Base-by-base conservation (phyloP, 352 stramenopile species). In the Aphanomyces cochlioides region DNA sequence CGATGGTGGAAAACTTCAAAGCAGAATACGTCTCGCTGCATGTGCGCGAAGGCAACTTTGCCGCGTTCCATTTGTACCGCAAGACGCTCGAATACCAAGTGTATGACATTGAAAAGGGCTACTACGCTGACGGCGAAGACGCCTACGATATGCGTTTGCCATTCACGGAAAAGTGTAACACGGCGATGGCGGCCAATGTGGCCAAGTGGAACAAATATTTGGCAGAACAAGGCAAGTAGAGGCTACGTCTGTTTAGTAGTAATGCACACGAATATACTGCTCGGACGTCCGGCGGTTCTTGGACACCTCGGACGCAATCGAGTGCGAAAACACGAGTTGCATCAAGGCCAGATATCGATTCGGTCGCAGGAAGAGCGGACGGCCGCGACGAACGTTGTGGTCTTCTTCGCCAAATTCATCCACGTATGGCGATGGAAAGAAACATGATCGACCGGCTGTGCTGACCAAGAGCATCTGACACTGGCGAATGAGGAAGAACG, bases 121-220 rank as follows among this genome's bases (percentile, higher is more conserved):
- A 99, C 82, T 99, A 99, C 83, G 97, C 97, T 0, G 98, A 99
- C 79, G 97, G 97, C 66, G 98, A 99, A 80, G 96, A 99, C 83
- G 98, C 96, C 13, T 99, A 99, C 78, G 95, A 98, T 75, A 99
- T 99, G 96, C 84, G 94, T 69, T 95, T 95, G 82, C 92, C 93
- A 13, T 98, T 98, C 80, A 91, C 78, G 54, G 85, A 95, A 17
- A 96, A 96, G 75, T 92, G 86, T 77, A 82, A 88, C 67, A 84
- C 93, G 72, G 88, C 88, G 50, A 93, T 95, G 66, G 75, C 88
- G 13, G 91, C 85, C 38, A 83, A 93, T 63, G 86, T 93, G 56
- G 88, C 89, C 74, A 85, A 83, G 67, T 90, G 87, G 63, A 89
- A 90, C 71, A 93, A 93, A 74, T 74, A 89, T 59, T 73, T 95